These are phyloP conservation scores for Plectosphaerella sp. DNA, from an alignment of 2,329 filamentous ascomycete genomes.

Conservation along the genomic window DNA sequence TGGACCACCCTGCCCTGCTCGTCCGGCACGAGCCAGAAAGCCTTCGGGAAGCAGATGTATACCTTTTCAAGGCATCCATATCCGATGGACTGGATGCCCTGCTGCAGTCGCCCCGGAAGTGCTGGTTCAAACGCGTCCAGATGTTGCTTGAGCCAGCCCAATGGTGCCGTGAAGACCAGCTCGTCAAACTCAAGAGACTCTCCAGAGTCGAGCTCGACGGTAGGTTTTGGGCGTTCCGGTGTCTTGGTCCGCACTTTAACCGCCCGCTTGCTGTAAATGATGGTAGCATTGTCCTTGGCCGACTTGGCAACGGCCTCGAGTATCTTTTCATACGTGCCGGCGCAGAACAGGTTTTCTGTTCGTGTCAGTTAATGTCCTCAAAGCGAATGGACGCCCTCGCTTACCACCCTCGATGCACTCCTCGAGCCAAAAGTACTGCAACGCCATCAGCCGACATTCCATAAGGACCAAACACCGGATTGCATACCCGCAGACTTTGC, in stretches of 20 bases:
- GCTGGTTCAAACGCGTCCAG: constrained; percentile 53
- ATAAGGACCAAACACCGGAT: neutral
- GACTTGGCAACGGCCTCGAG: constrained; percentile 55
- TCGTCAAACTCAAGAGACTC: constrained; percentile 55
- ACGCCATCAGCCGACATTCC: neutral
- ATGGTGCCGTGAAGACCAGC: constrained; percentile 62
- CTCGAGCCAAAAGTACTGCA: constrained; percentile 72
- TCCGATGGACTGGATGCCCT: constrained; percentile 60
- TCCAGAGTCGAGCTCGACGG: constrained; percentile 41
- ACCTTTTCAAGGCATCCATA: constrained; percentile 71
- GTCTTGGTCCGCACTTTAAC: constrained; percentile 32
- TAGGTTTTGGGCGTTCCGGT: constrained; percentile 23
- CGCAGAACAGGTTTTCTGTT: constrained; percentile 55
- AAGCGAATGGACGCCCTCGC: constrained; percentile 11
- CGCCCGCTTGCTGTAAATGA: constrained; percentile 47
- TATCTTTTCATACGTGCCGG: constrained; percentile 55
- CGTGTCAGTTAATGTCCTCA: constrained; percentile 4
- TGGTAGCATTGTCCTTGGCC: constrained; percentile 47
- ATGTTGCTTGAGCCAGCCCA: constrained; percentile 65
- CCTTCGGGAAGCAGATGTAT: constrained; percentile 65
- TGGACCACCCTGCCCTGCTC: constrained; percentile 39
- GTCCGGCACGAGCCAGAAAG: constrained; percentile 63
- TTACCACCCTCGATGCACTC: constrained; percentile 69
- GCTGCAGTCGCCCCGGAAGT: constrained; percentile 50
- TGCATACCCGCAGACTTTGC: constrained; percentile 50